These are phyloP conservation scores for Chaetomium sp. DNA, from an alignment of 2,329 filamentous ascomycete species.

Conservation along the genomic window DNA sequence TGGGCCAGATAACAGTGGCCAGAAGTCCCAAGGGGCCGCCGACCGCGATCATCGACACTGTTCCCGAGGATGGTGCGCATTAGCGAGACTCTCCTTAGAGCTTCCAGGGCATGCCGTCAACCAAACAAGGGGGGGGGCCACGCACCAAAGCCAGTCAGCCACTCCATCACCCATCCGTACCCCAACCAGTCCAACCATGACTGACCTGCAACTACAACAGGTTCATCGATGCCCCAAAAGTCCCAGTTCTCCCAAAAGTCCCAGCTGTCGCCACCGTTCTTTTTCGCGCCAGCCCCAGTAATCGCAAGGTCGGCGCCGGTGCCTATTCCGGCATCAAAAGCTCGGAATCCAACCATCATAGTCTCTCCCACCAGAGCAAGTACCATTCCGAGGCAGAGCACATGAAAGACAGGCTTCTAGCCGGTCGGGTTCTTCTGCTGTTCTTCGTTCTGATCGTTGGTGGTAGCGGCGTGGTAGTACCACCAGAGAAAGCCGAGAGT, in stretches of 20 bases:
- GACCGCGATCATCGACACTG: background rate
- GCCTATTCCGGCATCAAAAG: background rate
- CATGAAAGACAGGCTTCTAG: constrained; percentile 10
- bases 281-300: too few relatives aligned
- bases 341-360: background rate
- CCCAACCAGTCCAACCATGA: background rate
- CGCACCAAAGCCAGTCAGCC: background rate
- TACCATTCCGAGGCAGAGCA: constrained; percentile 1
- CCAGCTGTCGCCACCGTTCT: too few relatives aligned
- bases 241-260: too few relatives aligned
- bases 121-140: background rate
- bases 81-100: background rate
- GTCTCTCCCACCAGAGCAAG: background rate
- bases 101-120: background rate
- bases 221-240: too few relatives aligned
- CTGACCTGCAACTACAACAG: background rate
- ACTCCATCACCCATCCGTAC: background rate
- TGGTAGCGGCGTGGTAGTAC: background rate
- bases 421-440: background rate
- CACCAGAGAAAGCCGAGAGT: constrained; percentile 6
- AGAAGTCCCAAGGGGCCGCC: constrained; percentile 2
- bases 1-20: background rate
- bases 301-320: too few relatives aligned
- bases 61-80: background rate
- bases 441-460: background rate